A percentile compares a stretch with the other conserved stretches of the same genome.
Conservation (phyloP, 805 yeast genomes). For the Cyberlindnera amylophila region DNA sequence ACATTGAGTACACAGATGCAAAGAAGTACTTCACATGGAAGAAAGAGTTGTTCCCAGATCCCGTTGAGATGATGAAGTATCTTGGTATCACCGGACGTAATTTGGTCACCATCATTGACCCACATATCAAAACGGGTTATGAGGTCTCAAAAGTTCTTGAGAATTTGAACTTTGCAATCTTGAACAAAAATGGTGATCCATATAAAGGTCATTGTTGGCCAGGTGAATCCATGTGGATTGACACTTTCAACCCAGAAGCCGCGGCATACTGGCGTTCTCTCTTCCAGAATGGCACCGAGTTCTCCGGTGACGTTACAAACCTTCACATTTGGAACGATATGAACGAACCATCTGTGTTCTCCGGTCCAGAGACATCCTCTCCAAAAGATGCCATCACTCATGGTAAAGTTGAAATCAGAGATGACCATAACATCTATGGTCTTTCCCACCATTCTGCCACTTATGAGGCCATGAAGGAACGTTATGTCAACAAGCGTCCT, state of each 20-base stretch:
- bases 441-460: conserved; percentile 79
- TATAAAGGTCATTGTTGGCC: conserved; percentile 97
- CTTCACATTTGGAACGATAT: conserved; percentile 94
- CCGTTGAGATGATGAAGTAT: conserved; percentile 58
- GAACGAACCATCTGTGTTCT: conserved; percentile 95
- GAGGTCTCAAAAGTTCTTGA: conserved; percentile 52
- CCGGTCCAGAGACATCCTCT: conserved; percentile 91
- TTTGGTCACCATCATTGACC: conserved; percentile 83
- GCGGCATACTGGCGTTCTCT: conserved; percentile 56
- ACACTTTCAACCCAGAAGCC: conserved; percentile 66
- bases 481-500: conserved; percentile 63
- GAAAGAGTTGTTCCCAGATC: conserved; percentile 66
- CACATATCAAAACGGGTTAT: conserved; percentile 79
- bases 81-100: conserved; percentile 74
- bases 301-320: conserved; percentile 54
- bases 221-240: conserved; percentile 93
- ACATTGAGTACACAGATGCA: conserved; percentile 83
- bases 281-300: conserved; percentile 43
- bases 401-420: conserved; percentile 86
- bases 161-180: conserved; percentile 42
- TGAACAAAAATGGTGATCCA: conserved; percentile 41
- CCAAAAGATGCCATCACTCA: conserved; percentile 77
- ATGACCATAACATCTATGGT: conserved; percentile 86
- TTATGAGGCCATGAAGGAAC: conserved; percentile 52
- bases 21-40: conserved; percentile 95